Evolutionary conservation across 1,139 yeast genomes (phyloP), one percentile per base, ranked within the genome.

Genomic region (Kluyveromyces sp.): DNA sequence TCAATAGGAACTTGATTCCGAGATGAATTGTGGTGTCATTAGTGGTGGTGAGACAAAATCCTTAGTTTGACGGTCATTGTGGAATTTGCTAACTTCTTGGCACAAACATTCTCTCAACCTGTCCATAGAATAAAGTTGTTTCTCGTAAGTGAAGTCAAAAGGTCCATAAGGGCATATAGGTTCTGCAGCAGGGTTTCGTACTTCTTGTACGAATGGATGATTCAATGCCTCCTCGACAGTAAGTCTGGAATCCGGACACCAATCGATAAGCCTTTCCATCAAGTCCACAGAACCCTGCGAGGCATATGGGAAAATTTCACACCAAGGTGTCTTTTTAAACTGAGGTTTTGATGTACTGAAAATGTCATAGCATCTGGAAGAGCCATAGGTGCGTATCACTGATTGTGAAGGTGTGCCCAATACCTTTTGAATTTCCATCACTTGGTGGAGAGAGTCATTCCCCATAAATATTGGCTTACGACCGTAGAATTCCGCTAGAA

Each of bases 401-500:
- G 69, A 72, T 33, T 62, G 65, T 0, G 77, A 54, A 2, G 92
- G 92, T 1, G 80, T 67, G 0, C 92, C 92, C 48, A 83, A 63
- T 0, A 81, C 68, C 58, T 77, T 77, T 42, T 77, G 65, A n/a
- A 84, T 80, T 59, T 81, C 83, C 41, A 69, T 72, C 3, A 82
- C 62, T 59, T 84, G 92, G 52, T 79, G 79, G 52, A 79, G 56
- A 53, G 79, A 83, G 63, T 79, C 80, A 50, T 77, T 77, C 0
- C 92, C 92, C 49, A 78, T 75, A 57, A 84, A 83, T n/a, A 83
- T 59, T 1, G 92, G 92, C 55, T 73, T 74, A 52, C 94, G 69
- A 0, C 86, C 87, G 55, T 81, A 83, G 39, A 84, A 68, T 58
- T 84, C 94, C 0, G 79, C 90, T 48, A 83, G 64, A n/a, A 84